Evolutionary conservation across 768 basidiomycete genomes (phyloP).

Genomic region (Austroboletus eburneus): DNA sequence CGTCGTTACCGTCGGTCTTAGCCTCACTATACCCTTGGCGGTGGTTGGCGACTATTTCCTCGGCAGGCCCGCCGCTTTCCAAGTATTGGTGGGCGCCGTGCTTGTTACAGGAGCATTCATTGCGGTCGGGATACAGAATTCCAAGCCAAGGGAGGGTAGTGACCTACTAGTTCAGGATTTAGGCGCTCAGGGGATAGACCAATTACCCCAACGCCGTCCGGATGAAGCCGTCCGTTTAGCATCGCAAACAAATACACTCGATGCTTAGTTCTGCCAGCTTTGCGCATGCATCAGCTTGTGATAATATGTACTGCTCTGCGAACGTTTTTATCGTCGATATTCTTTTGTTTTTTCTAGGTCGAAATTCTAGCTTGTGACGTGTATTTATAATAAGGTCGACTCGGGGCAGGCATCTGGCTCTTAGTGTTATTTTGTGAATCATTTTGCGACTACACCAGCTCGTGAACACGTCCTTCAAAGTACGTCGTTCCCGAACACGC

Average conservation of each 20-base stretch:
- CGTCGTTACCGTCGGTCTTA: slow-evolving; percentile 89
- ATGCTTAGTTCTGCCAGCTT: neutral
- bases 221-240: slow-evolving; percentile 7
- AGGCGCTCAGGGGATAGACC: slow-evolving; percentile 1
- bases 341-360: too few relatives aligned
- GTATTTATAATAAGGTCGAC: too few relatives aligned
- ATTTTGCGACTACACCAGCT: too few relatives aligned
- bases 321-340: too few relatives aligned
- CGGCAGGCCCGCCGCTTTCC: slow-evolving; percentile 48
- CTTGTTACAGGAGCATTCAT: slow-evolving; percentile 77
- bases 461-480: too few relatives aligned
- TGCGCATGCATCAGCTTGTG: neutral
- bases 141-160: slow-evolving; percentile 36
- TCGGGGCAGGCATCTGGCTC: too few relatives aligned
- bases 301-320: too few relatives aligned
- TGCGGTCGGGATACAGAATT: slow-evolving; percentile 60
- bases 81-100: slow-evolving; percentile 69
- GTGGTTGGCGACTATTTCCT: slow-evolving; percentile 76
- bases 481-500: too few relatives aligned
- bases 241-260: slow-evolving; percentile 2
- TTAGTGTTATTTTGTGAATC: too few relatives aligned
- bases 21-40: slow-evolving; percentile 90
- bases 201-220: slow-evolving; percentile 3
- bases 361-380: too few relatives aligned
- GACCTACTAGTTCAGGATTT: slow-evolving; percentile 2